Evolutionary conservation across 192 early-diverging fungal genomes (phyloP).

Genomic region (Coemansia sp.): DNA sequence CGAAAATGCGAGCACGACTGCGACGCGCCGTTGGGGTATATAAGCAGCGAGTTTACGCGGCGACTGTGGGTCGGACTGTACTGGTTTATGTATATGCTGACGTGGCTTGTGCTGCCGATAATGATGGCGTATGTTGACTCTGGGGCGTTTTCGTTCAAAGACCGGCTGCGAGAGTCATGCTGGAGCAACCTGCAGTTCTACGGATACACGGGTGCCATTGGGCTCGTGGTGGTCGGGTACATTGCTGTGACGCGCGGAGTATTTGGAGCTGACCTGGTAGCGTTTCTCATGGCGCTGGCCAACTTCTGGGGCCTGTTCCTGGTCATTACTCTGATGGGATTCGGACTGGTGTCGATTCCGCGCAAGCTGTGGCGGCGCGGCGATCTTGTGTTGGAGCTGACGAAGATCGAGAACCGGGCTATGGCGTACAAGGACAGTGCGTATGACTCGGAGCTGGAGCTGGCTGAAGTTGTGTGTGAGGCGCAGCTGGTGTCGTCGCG

Average conservation of each 20-base stretch:
- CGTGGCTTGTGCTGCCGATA: conserved; percentile 84
- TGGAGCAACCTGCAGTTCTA: conserved; percentile 88
- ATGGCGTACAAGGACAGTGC: conserved; percentile 77
- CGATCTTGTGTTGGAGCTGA: conserved; percentile 63
- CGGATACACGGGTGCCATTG: conserved; percentile 68
- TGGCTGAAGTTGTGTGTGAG: conserved; percentile 63
- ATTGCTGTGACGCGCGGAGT: conserved; percentile 64
- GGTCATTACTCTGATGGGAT: conserved; percentile 88
- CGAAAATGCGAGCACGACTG: conserved; percentile 70
- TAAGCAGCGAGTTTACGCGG: conserved; percentile 69
- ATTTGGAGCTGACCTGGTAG: conserved; percentile 61
- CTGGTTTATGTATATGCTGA: conserved; percentile 88
- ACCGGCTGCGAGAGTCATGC: conserved; percentile 71
- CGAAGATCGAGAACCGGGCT: conserved; percentile 68
- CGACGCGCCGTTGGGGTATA: conserved; percentile 78
- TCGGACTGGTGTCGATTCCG: conserved; percentile 91
- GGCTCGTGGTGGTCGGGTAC: conserved; percentile 76
- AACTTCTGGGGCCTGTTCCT: conserved; percentile 95
- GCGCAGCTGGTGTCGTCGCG: conserved; percentile 38
- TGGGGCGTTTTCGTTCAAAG: conserved; percentile 78
- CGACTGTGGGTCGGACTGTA: conserved; percentile 85
- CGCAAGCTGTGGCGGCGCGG: conserved; percentile 82
- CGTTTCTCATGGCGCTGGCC: conserved; percentile 87
- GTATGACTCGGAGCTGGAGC: conserved; percentile 83
- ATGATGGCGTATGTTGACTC: conserved; percentile 85